Conservation (phyloP, 441 rosid genomes). For the Arabidopsis hybrid region DNA sequence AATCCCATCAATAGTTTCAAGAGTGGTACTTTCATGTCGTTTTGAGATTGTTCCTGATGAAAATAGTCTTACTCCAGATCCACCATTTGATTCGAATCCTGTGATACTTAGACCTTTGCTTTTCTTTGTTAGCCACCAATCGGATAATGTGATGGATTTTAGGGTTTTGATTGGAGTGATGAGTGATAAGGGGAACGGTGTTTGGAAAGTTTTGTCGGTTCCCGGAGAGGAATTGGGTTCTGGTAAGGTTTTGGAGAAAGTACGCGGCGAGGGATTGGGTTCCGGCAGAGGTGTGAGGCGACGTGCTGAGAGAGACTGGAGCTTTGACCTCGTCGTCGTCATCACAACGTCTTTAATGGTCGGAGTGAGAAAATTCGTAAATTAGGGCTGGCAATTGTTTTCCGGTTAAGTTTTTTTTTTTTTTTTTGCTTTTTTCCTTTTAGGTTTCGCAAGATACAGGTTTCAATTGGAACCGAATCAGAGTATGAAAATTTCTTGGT, state of each 20-base stretch:
- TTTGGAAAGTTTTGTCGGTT: neutral
- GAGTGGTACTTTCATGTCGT: conserved; percentile 49
- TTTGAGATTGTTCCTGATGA: conserved; percentile 48
- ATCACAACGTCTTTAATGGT: no score
- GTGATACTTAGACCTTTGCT: conserved; percentile 50
- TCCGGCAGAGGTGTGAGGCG: conserved; percentile 3
- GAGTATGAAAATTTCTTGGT: no score
- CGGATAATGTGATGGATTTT: conserved; percentile 45
- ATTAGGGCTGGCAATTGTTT: no score
- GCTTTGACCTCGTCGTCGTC: conserved; percentile 8
- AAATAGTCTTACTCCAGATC: conserved; percentile 49
- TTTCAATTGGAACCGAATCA: no score
- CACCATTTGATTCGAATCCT: conserved; percentile 61
- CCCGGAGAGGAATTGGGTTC: neutral
- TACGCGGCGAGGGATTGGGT: conserved; percentile 12
- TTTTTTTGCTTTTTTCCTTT: no score
- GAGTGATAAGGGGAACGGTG: conserved; percentile 18
- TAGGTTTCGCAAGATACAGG: no score
- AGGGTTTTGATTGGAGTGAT: conserved; percentile 28
- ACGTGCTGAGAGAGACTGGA: conserved; percentile 15
- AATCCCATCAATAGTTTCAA: conserved; percentile 57
- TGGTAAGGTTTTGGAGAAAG: neutral
- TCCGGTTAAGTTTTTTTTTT: no score
- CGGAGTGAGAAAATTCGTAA: neutral
- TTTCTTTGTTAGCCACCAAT: conserved; percentile 70